Conservation (phyloP, 352 stramenopile species). For the Pythium aphanidermatum region DNA sequence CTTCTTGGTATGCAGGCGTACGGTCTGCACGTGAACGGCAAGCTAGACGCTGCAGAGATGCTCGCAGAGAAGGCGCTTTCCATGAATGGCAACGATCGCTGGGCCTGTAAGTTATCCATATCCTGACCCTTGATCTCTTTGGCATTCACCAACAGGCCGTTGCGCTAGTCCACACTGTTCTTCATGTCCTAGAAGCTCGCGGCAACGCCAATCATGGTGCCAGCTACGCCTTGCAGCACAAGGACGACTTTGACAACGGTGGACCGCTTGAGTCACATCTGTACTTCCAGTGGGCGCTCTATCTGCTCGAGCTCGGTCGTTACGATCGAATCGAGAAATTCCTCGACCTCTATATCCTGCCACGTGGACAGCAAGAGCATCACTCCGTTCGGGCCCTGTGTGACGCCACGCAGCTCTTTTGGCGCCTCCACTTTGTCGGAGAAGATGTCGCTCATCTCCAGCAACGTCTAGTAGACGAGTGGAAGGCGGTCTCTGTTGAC, state of each 20-base stretch:
- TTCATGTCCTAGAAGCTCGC: conserved; percentile 68
- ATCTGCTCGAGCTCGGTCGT: conserved; percentile 69
- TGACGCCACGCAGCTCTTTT: conserved; percentile 79
- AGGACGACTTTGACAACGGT: conserved; percentile 72
- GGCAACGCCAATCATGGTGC: conserved; percentile 82
- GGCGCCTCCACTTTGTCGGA: conserved; percentile 73
- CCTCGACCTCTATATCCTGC: conserved; percentile 67
- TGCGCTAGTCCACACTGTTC: conserved; percentile 62
- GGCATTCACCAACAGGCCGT: background rate
- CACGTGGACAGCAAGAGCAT: conserved; percentile 29
- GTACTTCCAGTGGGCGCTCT: conserved; percentile 82
- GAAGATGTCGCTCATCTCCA: conserved; percentile 48
- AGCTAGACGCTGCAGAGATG: conserved; percentile 56
- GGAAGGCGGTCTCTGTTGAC: conserved; percentile 29
- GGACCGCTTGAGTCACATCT: conserved; percentile 62
- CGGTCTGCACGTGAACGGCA: conserved; percentile 57
- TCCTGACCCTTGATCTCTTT: background rate
- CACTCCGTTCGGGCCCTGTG: conserved; percentile 54
- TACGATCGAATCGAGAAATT: conserved; percentile 84
- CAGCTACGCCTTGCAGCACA: conserved; percentile 78
- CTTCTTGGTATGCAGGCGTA: conserved; percentile 81
- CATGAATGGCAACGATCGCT: conserved; percentile 81
- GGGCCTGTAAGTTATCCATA: conserved; percentile 55
- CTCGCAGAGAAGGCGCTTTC: conserved; percentile 76
- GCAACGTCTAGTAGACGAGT: conserved; percentile 52